These are phyloP conservation scores for Pinus tabuliformis DNA, from an alignment of 75 land plant species.

Conservation along the genomic window DNA sequence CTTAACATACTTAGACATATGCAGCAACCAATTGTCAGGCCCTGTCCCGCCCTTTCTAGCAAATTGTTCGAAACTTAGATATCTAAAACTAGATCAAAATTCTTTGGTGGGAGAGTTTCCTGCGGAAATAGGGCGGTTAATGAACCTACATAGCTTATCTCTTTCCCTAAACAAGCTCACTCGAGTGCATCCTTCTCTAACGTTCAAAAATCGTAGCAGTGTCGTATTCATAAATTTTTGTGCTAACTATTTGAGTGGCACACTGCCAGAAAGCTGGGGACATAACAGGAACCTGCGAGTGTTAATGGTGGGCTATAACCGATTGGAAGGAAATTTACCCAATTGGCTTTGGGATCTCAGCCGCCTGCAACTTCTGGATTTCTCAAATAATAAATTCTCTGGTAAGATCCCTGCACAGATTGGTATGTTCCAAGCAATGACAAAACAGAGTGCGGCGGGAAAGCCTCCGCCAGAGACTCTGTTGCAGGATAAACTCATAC, in stretches of 20 bases:
- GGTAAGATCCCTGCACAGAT: conserved; percentile 26
- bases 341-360: conserved; percentile 5
- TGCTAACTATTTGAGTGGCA: conserved; percentile 40
- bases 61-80: conserved; percentile 24
- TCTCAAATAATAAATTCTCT: conserved; percentile 12
- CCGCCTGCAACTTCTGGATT: conserved; percentile 5
- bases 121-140: conserved; percentile 27
- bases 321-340: not conserved
- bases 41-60: conserved; percentile 55
- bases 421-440: not conserved
- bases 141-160: conserved; percentile 39
- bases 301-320: not conserved
- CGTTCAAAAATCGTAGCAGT: conserved; percentile 30
- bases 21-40: conserved; percentile 46
- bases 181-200: conserved; percentile 31
- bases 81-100: conserved; percentile 35
- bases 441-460: too few species aligned
- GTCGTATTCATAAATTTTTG: conserved; percentile 43
- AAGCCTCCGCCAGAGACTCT: too few species aligned
- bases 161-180: conserved; percentile 43
- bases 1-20: conserved; percentile 34
- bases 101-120: conserved; percentile 47
- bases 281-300: conserved; percentile 4
- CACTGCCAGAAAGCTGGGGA: conserved; percentile 31
- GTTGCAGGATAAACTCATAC: too few species aligned